Percentiles rank a stretch among this genome's conserved stretches.
Evolutionary conservation across 169 alveolate species (phyloP).

Genomic region (Miamiensis avidus): DNA sequence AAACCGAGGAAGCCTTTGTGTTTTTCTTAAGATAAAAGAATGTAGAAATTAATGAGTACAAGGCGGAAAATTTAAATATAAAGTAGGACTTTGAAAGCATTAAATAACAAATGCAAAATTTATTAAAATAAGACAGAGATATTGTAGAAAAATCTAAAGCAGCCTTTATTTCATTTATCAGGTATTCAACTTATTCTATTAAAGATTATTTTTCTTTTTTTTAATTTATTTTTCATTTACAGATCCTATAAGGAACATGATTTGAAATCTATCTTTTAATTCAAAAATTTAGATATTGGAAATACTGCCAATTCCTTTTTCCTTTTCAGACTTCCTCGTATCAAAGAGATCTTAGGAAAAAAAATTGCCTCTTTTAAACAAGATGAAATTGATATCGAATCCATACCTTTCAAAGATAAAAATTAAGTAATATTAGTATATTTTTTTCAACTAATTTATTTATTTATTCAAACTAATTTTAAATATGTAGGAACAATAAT

Average conservation of each 20-base stretch:
- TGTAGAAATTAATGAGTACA: constrained; percentile 56
- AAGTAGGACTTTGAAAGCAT: constrained; percentile 33
- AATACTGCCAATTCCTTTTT: constrained; percentile 86
- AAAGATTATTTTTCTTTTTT: too few relatives aligned
- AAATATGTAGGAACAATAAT: constrained; percentile 45
- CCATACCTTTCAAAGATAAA: constrained; percentile 70
- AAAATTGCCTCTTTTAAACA: constrained; percentile 73
- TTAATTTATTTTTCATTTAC: background rate
- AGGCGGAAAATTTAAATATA: constrained; percentile 30
- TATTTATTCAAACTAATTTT: constrained; percentile 5
- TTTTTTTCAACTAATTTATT: constrained; percentile 41
- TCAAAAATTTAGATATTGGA: constrained; percentile 88
- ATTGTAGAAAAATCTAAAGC: constrained; percentile 86
- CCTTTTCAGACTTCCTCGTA: constrained; percentile 91
- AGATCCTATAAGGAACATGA: constrained; percentile 29
- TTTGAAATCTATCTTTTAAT: constrained; percentile 79
- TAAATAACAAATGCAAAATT: constrained; percentile 46
- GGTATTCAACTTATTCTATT: constrained; percentile 58
- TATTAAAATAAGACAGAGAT: constrained; percentile 80
- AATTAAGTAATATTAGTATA: constrained; percentile 61
- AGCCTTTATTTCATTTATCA: constrained; percentile 92
- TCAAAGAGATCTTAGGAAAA: constrained; percentile 91
- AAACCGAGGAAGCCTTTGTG: constrained; percentile 81
- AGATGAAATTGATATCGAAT: constrained; percentile 63
- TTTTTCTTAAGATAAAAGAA: constrained; percentile 73